Base-by-base conservation (phyloP, 495 filamentous ascomycete species). In the Aspergillus campestris region DNA sequence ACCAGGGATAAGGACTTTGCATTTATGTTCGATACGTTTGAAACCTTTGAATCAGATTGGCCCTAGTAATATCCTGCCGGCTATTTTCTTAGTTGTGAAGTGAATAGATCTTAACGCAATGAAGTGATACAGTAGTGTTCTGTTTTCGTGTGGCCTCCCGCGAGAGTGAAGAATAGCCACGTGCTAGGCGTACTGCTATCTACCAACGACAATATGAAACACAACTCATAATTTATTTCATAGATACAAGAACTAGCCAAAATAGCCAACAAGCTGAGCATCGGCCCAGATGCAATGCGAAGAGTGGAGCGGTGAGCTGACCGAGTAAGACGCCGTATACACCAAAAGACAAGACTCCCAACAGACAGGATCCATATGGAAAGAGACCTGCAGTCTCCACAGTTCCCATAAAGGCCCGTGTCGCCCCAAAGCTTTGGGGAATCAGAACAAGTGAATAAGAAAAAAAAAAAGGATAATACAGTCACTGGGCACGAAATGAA, bases 251-350 rank as follows among this genome's bases (percentile, higher is more conserved):
- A 24, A 24, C 18, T 24, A 12, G 32, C 12, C 9, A 34, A 34
- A 34, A 34, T 34, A 34, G 12, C 32, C 32, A 12, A 34, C 9
- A 34, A 34, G 32, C 9, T 34, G 12, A 34, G 12, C 44, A 51
- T 28, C 8, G 30, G 46, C 29, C 52, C 49, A 61, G 48, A 62
- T 68, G 62, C 62, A 58, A 56, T 32, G 40, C 45, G 15, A 45
- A 42, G 67, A 69, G 64, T 64, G 59, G 59, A 64, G 57, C 47
- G 47, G 47, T 41, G 39, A 48, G 40, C 54, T 40, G 57, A 56
- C 49, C 51, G 53, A 51, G 44, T 56, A 42, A 48, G 55, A 61
- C 62, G 57, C 58, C 64, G 51, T 33, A 49, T 42, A 53, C 59
- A 48, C 52, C 58, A 53, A 53, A 55, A 50, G 36, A 41, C 58